A percentile compares a stretch with the other conserved stretches of the same genome.
phyloP scores from a whole-genome alignment of 768 basidiomycete genomes.

The Naganishia vishniacii region DNA sequence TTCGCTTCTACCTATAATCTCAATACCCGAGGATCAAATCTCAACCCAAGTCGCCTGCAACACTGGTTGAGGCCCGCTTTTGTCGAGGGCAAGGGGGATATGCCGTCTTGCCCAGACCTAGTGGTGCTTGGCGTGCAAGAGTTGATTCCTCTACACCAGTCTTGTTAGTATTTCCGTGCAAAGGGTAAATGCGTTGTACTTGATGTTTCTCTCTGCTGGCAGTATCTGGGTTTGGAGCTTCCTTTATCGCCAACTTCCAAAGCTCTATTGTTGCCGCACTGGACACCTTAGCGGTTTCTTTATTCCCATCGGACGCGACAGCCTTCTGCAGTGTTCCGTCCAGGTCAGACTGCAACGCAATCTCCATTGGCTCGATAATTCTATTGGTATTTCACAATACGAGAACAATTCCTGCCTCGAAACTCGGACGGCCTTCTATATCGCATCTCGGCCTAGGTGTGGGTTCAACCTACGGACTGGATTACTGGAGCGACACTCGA shows the following conservation, averaged over 20 bases:
- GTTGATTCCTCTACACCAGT: slow-evolving; percentile 78
- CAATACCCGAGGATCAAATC: slow-evolving; percentile 65
- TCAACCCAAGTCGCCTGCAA: slow-evolving; percentile 64
- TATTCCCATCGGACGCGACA: slow-evolving; percentile 38
- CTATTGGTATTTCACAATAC: slow-evolving; percentile 80
- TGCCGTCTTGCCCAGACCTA: slow-evolving; percentile 63
- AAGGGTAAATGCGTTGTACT: slow-evolving; percentile 5
- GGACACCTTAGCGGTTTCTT: slow-evolving; percentile 30
- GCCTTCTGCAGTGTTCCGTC: slow-evolving; percentile 53
- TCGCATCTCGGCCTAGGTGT: slow-evolving; percentile 55
- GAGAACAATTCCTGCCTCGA: slow-evolving; percentile 52
- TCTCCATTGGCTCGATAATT: slow-evolving; percentile 77
- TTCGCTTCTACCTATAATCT: slow-evolving; percentile 68
- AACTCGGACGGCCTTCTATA: slow-evolving; percentile 59
- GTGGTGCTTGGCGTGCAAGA: slow-evolving; percentile 92
- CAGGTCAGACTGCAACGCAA: slow-evolving; percentile 70
- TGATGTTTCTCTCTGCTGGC: not conserved
- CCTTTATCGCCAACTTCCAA: slow-evolving; percentile 15
- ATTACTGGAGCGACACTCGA: slow-evolving; percentile 44
- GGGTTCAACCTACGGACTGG: slow-evolving; percentile 7
- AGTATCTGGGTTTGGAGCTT: slow-evolving; percentile 14
- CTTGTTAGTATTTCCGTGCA: slow-evolving; percentile 56
- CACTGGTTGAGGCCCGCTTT: slow-evolving; percentile 83
- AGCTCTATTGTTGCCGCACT: not conserved
- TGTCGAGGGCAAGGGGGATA: slow-evolving; percentile 49